phyloP scores from a whole-genome alignment of 2,329 filamentous ascomycete genomes.

The Cephalotrichum gorgonifer region DNA sequence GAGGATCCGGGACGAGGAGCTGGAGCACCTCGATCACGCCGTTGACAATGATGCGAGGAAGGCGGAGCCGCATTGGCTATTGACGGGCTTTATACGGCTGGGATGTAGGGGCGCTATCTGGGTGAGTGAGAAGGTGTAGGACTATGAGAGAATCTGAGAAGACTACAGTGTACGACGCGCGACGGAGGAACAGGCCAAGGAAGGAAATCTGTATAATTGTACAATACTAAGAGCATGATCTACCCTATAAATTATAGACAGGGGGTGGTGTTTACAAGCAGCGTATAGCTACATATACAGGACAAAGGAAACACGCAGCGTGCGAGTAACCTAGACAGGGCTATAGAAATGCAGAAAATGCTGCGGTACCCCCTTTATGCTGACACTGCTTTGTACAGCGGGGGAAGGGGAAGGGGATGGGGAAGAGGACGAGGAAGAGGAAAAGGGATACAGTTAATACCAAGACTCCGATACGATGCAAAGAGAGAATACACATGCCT shows the following conservation, averaged over 20 bases:
- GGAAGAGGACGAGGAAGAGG: neutral
- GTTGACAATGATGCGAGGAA: conserved; percentile 87
- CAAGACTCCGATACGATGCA: neutral
- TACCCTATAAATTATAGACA: neutral
- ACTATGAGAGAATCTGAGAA: neutral
- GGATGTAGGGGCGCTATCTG: conserved; percentile 90
- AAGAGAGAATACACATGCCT: neutral
- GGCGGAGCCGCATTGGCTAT: conserved; percentile 78
- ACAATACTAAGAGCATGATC: neutral
- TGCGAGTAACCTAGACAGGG: neutral
- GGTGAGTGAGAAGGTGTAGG: conserved; percentile 65
- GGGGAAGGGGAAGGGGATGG: neutral
- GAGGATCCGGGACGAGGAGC: conserved; percentile 84
- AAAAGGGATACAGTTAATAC: neutral
- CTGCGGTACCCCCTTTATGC: neutral
- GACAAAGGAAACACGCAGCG: conserved; percentile 8
- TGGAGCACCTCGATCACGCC: conserved; percentile 93
- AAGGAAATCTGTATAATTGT: neutral
- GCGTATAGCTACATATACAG: neutral
- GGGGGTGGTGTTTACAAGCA: neutral
- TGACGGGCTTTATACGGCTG: conserved; percentile 79
- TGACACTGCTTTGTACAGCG: neutral
- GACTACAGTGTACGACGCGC: neutral
- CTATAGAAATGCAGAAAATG: neutral
- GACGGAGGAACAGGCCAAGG: neutral